Conservation (phyloP, 441 rosid species). For the Dalechampia spathulata region DNA sequence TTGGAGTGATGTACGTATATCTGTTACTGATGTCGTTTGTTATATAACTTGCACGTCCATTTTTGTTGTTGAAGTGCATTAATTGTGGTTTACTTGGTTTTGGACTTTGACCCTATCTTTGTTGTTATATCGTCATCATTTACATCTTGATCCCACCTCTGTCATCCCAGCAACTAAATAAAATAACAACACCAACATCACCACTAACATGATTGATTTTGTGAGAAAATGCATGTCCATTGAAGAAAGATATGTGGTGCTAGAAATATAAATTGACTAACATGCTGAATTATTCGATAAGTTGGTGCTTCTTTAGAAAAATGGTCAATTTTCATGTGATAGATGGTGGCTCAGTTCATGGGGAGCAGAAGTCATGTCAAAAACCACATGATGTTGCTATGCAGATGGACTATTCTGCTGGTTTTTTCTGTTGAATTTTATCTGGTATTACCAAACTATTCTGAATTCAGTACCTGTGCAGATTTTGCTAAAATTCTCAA, state of each 20-base stretch:
- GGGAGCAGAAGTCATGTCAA: background rate
- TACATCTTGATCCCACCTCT: too few relatives aligned
- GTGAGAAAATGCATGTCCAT: too few relatives aligned
- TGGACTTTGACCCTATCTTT: background rate
- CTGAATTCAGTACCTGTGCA: conserved; percentile 23
- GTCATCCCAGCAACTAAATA: too few relatives aligned
- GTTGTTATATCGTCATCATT: background rate
- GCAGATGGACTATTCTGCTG: background rate
- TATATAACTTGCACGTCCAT: conserved; percentile 12
- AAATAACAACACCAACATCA: too few relatives aligned
- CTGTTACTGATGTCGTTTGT: conserved; percentile 10
- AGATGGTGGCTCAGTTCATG: background rate
- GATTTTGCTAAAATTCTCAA: conserved; percentile 46
- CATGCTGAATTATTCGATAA: background rate
- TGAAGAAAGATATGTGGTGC: too few relatives aligned
- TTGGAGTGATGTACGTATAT: conserved; percentile 53
- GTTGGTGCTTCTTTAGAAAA: background rate
- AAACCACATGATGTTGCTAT: background rate
- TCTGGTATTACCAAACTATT: background rate
- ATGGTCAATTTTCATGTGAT: background rate
- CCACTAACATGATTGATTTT: background rate
- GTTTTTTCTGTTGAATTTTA: background rate
- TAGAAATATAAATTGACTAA: background rate
- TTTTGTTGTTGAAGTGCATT: background rate
- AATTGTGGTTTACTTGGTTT: background rate